phyloP scores from a whole-genome alignment of 2,329 filamentous ascomycete species.

The Coniosporium tulheliwenetii region DNA sequence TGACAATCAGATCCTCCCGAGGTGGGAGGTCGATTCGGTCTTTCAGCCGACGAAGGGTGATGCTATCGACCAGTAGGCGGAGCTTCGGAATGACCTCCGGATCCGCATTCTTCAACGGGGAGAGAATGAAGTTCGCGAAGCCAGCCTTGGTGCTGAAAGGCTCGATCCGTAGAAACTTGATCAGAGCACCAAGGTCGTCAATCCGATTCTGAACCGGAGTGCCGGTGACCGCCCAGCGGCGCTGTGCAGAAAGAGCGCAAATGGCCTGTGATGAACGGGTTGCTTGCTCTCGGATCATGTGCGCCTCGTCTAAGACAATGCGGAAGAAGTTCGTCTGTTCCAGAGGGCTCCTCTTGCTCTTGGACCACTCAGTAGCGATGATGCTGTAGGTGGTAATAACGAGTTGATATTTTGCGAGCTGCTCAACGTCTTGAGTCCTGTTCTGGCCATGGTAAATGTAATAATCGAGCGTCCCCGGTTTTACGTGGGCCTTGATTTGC shows the following conservation, averaged over 20 bases:
- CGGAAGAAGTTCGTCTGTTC: conserved; percentile 81
- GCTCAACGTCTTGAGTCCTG: conserved; percentile 51
- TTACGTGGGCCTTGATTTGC: conserved; percentile 73
- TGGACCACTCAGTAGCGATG: conserved; percentile 60
- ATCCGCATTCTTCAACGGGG: conserved; percentile 76
- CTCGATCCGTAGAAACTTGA: conserved; percentile 69
- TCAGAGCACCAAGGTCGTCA: conserved; percentile 74
- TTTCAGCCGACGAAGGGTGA: conserved; percentile 81
- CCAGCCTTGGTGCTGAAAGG: conserved; percentile 68
- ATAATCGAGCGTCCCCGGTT: conserved; percentile 46
- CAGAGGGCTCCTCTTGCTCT: conserved; percentile 51
- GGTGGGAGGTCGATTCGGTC: conserved; percentile 74
- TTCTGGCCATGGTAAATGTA: conserved; percentile 79
- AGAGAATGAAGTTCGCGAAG: conserved; percentile 67
- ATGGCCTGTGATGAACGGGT: conserved; percentile 76
- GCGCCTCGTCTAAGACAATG: conserved; percentile 85
- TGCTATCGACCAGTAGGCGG: conserved; percentile 80
- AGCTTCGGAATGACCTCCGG: conserved; percentile 72
- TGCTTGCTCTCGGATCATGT: conserved; percentile 76
- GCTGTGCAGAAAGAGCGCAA: conserved; percentile 60
- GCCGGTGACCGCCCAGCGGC: conserved; percentile 93
- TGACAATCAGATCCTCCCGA: conserved; percentile 56
- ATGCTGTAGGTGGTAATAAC: conserved; percentile 90
- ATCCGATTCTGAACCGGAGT: conserved; percentile 91
- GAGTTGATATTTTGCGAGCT: conserved; percentile 61